phyloP scores from a whole-genome alignment of 164 flowering plant species.

The Chimonanthus praecox region DNA sequence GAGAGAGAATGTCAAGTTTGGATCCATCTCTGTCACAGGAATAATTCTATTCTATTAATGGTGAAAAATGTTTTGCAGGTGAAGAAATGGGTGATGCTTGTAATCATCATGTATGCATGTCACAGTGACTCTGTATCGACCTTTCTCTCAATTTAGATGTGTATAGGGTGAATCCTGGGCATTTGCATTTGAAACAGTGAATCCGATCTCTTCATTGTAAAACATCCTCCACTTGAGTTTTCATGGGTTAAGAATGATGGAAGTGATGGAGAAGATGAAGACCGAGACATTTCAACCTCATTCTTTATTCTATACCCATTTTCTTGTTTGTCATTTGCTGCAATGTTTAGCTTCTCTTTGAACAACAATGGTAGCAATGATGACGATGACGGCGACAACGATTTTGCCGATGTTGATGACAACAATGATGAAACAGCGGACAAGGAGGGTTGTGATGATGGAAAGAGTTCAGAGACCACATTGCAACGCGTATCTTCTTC shows the following conservation, averaged over 20 bases:
- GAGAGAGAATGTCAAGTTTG: no score
- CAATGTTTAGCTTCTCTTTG: background rate
- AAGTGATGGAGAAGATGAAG: background rate
- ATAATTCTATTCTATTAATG: no score
- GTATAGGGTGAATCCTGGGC: slow-evolving; percentile 10
- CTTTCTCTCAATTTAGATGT: slow-evolving; percentile 2
- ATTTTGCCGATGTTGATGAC: background rate
- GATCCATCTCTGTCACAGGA: no score
- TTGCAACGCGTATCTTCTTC: background rate
- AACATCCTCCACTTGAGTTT: slow-evolving; percentile 2
- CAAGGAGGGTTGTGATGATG: background rate
- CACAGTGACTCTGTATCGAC: no score
- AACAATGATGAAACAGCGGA: background rate
- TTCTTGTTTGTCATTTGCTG: background rate
- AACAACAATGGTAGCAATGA: background rate
- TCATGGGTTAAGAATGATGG: background rate
- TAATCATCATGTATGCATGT: no score
- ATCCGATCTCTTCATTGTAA: background rate
- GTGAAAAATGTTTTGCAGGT: no score
- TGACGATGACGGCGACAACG: background rate
- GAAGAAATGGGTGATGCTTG: no score
- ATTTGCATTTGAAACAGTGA: slow-evolving; percentile 2
- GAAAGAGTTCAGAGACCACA: no score
- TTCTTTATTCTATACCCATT: background rate
- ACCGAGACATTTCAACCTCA: background rate